Conservation (phyloP, 2,329 filamentous ascomycete species). For the Arthrobotrys pseudoclavata region DNA sequence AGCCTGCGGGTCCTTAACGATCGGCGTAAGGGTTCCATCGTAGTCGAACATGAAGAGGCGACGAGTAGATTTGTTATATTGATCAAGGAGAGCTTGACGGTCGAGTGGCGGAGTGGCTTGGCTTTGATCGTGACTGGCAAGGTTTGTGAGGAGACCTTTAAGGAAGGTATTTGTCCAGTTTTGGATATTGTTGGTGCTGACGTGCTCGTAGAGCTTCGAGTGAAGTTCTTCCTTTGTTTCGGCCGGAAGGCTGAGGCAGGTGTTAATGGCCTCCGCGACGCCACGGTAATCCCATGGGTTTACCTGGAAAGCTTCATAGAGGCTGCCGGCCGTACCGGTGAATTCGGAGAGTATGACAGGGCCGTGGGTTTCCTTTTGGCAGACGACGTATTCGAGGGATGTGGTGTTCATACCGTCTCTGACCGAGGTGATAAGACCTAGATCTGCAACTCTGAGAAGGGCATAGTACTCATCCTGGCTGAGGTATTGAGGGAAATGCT, state of each 20-base stretch:
- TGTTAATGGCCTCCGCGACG: slow-evolving; percentile 85
- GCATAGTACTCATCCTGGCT: slow-evolving; percentile 93
- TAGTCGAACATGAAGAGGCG: slow-evolving; percentile 99
- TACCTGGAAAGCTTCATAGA: slow-evolving; percentile 90
- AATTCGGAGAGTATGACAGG: slow-evolving; percentile 96
- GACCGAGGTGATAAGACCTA: slow-evolving; percentile 94
- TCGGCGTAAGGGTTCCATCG: slow-evolving; percentile 94
- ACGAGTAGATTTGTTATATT: slow-evolving; percentile 77
- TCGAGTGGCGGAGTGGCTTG: slow-evolving; percentile 86
- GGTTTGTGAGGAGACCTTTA: slow-evolving; percentile 81
- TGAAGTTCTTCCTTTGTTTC: slow-evolving; percentile 79
- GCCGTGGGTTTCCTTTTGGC: slow-evolving; percentile 86
- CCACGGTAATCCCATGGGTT: slow-evolving; percentile 93
- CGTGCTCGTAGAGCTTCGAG: slow-evolving; percentile 81
- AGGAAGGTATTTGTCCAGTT: slow-evolving; percentile 86
- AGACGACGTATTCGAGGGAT: slow-evolving; percentile 92
- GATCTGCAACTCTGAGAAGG: slow-evolving; percentile 87
- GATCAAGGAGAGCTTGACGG: slow-evolving; percentile 76
- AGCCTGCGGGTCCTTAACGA: slow-evolving; percentile 89
- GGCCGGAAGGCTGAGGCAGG: slow-evolving; percentile 81
- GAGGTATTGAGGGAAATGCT: slow-evolving; percentile 94
- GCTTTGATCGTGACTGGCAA: slow-evolving; percentile 79
- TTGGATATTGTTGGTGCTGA: slow-evolving; percentile 87
- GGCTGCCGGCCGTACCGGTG: slow-evolving; percentile 88
- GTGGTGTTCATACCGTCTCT: slow-evolving; percentile 99